Percentiles rank a stretch among this genome's conserved stretches.
These are phyloP conservation scores for Fagopyrum tataricum DNA, from an alignment of 148 eudicot genomes.

Conservation along the genomic window DNA sequence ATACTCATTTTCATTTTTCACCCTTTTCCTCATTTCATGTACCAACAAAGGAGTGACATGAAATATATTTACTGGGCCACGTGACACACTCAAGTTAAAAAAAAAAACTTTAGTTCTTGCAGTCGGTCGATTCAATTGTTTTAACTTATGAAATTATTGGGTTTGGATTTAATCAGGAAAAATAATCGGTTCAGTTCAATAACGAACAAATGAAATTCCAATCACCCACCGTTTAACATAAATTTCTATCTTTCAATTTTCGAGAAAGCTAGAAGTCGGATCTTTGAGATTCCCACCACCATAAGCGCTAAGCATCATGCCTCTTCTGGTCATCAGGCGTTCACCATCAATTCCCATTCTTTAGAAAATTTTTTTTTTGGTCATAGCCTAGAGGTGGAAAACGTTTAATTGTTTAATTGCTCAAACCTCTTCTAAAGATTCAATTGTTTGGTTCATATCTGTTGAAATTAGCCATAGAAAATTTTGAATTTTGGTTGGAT, in stretches of 20 bases:
- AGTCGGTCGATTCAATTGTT: no score
- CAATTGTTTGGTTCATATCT: not conserved
- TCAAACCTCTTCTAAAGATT: not conserved
- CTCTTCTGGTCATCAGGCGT: conserved; percentile 69
- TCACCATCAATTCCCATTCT: conserved; percentile 18
- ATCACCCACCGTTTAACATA: not conserved
- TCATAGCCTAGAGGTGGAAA: conserved; percentile 28
- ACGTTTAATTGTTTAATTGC: not conserved
- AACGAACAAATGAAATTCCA: not conserved
- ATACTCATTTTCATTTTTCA: no score
- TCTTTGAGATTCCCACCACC: not conserved
- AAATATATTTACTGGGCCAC: no score
- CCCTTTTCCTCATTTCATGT: no score
- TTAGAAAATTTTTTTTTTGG: not conserved
- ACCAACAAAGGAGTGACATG: no score
- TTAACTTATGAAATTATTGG: no score
- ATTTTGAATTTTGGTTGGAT: not conserved
- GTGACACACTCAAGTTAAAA: no score
- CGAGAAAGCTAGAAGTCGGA: not conserved
- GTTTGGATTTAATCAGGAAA: no score
- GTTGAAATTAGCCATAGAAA: conserved; percentile 7
- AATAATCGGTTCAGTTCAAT: no score
- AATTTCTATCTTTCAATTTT: not conserved
- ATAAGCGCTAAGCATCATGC: conserved; percentile 49
- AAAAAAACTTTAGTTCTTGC: no score